phyloP scores from a whole-genome alignment of 164 flowering plant genomes.

The Sextonia rubra region DNA sequence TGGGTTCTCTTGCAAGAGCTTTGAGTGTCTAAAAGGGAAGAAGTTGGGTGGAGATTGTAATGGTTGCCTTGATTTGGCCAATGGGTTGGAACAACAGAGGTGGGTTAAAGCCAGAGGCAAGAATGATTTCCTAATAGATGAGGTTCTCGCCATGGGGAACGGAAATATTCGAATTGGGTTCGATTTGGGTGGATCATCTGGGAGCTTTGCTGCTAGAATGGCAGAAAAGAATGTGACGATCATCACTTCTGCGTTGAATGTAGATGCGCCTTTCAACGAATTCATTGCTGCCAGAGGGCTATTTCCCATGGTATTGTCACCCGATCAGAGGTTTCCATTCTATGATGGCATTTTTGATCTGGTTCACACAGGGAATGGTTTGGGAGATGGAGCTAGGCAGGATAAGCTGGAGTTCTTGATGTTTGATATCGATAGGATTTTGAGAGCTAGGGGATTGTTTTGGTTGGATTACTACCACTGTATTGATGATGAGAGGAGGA shows the following conservation, averaged over 20 bases:
- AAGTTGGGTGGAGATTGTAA: slow-evolving; percentile 56
- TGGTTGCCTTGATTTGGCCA: slow-evolving; percentile 71
- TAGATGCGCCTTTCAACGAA: slow-evolving; percentile 76
- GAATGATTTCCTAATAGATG: slow-evolving; percentile 76
- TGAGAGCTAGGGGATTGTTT: slow-evolving; percentile 83
- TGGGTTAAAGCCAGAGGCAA: slow-evolving; percentile 66
- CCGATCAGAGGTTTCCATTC: slow-evolving; percentile 87
- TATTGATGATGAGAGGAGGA: slow-evolving; percentile 69
- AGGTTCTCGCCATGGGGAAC: slow-evolving; percentile 68
- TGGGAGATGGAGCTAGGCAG: slow-evolving; percentile 55
- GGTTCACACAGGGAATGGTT: slow-evolving; percentile 49
- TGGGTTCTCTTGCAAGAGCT: slow-evolving; percentile 75
- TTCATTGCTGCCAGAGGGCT: slow-evolving; percentile 94
- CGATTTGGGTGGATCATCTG: slow-evolving; percentile 89
- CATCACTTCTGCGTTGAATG: slow-evolving; percentile 61
- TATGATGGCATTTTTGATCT: slow-evolving; percentile 80
- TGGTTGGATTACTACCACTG: slow-evolving; percentile 90
- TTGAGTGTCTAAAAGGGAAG: slow-evolving; percentile 64
- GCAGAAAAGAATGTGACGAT: slow-evolving; percentile 83
- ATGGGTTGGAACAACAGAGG: slow-evolving; percentile 52
- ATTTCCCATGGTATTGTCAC: slow-evolving; percentile 69
- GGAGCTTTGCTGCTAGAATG: slow-evolving; percentile 91
- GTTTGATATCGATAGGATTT: slow-evolving; percentile 84
- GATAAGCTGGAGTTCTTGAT: slow-evolving; percentile 92
- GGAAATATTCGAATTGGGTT: slow-evolving; percentile 74